Evolutionary conservation across 2,329 filamentous ascomycete genomes (phyloP).

Genomic region (Colletotrichum destructivum): DNA sequence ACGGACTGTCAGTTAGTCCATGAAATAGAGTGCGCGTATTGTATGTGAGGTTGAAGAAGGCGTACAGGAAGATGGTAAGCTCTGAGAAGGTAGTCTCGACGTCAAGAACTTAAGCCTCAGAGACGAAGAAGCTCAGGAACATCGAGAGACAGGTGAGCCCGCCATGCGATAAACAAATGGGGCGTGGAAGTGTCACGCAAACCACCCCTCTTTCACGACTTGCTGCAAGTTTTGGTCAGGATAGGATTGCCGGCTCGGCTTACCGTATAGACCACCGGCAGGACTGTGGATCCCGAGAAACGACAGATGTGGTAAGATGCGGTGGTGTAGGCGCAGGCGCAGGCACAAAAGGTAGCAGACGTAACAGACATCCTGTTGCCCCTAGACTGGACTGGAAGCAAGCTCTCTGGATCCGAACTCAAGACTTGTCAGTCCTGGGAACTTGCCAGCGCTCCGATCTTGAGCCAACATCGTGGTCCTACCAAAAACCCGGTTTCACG

Average conservation of each 20-base stretch:
- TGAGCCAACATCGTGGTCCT: not conserved
- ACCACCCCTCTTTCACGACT: constrained; percentile 25
- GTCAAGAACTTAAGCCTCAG: not conserved
- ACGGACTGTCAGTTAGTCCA: too few relatives aligned
- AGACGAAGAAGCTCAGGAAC: constrained; percentile 5
- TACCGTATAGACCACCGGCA: constrained; percentile 7
- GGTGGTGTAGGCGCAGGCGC: not conserved
- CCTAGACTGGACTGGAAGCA: constrained; percentile 16
- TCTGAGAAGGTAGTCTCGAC: not conserved
- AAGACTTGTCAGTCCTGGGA: not conserved
- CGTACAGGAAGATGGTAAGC: not conserved
- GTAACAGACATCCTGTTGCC: constrained; percentile 12
- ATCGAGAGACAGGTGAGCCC: constrained; percentile 2
- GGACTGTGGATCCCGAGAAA: constrained; percentile 23
- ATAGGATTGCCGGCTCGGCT: constrained; percentile 16
- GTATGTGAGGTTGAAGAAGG: not conserved
- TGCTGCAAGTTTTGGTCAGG: constrained; percentile 21
- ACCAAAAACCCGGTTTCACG: not conserved
- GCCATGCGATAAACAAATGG: constrained; percentile 25
- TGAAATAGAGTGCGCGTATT: too few relatives aligned
- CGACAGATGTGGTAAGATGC: constrained; percentile 23
- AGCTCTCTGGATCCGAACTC: not conserved
- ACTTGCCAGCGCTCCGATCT: constrained; percentile 9
- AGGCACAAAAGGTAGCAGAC: constrained; percentile 8
- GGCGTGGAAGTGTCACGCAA: constrained; percentile 25